phyloP scores from a whole-genome alignment of 2,329 filamentous ascomycete genomes.

The Ilyonectria robusta region DNA sequence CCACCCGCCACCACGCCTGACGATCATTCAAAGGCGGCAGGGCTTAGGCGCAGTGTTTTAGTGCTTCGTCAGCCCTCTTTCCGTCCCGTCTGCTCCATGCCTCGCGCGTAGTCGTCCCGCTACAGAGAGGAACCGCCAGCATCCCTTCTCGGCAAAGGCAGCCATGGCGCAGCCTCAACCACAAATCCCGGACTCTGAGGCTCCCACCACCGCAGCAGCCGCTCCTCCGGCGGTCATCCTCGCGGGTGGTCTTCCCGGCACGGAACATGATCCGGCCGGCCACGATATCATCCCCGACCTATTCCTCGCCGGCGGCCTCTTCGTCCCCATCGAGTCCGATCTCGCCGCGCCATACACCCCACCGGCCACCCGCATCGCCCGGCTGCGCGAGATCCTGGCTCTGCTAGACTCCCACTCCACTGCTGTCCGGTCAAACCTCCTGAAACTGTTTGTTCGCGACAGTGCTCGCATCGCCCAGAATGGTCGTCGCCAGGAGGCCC shows the following conservation, averaged over 20 bases:
- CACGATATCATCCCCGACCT: slow-evolving; percentile 39
- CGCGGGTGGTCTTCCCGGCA: slow-evolving; percentile 5
- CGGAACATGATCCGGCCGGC: slow-evolving; percentile 32
- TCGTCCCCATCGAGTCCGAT: slow-evolving; percentile 50
- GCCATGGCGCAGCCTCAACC: slow-evolving; percentile 24
- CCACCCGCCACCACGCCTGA: not conserved
- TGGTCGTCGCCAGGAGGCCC: slow-evolving; percentile 36
- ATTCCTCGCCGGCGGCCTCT: slow-evolving; percentile 50
- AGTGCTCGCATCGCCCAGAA: slow-evolving; percentile 49
- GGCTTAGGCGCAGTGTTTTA: too few relatives aligned
- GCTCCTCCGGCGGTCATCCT: not conserved
- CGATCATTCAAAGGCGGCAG: not conserved
- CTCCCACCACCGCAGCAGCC: not conserved
- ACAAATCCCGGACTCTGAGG: not conserved
- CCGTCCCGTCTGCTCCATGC: not conserved
- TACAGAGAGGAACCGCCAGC: not conserved
- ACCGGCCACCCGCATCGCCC: slow-evolving; percentile 32
- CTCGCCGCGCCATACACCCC: slow-evolving; percentile 38
- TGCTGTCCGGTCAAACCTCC: slow-evolving; percentile 50
- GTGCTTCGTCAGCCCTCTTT: not conserved
- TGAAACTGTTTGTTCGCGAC: slow-evolving; percentile 49
- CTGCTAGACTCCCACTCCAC: slow-evolving; percentile 44
- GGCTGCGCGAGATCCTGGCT: slow-evolving; percentile 40
- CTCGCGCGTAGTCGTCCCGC: not conserved
- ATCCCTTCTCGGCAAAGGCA: not conserved